Percentiles rank a stretch among this genome's conserved stretches.
Evolutionary conservation across 2,329 filamentous ascomycete species (phyloP).

Genomic region (Aciculosporium take): DNA sequence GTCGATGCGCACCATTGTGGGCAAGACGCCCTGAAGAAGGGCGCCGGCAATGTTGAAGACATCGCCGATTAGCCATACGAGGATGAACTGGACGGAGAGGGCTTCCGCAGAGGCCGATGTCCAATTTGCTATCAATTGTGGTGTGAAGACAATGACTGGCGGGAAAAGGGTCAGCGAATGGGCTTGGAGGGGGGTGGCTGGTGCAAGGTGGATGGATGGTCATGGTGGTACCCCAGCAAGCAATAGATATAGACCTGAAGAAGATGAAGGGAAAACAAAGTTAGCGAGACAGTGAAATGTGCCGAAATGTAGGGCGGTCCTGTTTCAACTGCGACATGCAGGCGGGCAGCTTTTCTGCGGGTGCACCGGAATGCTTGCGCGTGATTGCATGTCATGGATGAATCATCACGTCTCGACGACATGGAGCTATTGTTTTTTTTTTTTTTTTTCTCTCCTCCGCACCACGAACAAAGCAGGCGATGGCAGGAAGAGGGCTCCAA

Average conservation of each 20-base stretch:
- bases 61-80: slow-evolving; percentile 87
- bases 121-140: slow-evolving; percentile 94
- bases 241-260: slow-evolving; percentile 77
- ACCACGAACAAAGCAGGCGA: background rate
- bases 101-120: slow-evolving; percentile 72
- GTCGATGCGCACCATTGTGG: slow-evolving; percentile 57
- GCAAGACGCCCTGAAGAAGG: slow-evolving; percentile 76
- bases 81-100: slow-evolving; percentile 78
- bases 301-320: no score
- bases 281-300: background rate
- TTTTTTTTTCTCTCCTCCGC: no score
- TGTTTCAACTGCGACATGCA: no score
- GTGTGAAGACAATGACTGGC: slow-evolving; percentile 80
- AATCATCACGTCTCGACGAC: no score
- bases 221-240: slow-evolving; percentile 57
- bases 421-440: no score
- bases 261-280: background rate
- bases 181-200: background rate
- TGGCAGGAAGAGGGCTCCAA: no score
- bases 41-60: slow-evolving; percentile 95
- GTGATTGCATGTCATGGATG: no score
- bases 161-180: background rate
- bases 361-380: no score
- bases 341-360: no score
- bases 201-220: background rate